Evolutionary conservation across 352 stramenopile species (phyloP), one percentile per base, ranked within the genome.

Genomic region (Phytopythium vexans): DNA sequence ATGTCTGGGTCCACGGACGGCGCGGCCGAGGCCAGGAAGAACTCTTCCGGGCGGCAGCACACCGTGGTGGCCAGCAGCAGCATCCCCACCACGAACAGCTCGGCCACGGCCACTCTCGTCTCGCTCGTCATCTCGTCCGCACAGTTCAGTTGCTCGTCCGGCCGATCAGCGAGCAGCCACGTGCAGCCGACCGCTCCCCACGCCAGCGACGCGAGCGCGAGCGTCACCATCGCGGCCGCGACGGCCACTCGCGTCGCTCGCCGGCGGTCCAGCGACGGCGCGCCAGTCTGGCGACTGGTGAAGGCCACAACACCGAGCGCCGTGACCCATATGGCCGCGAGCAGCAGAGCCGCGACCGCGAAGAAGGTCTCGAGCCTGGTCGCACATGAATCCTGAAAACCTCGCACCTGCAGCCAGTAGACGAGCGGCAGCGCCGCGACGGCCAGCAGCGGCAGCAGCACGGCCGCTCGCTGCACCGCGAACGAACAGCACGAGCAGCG

Each of bases 21-120:
- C 4, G 54, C 49, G n/a, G 57, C 56, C 5, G 60, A 56, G 1
- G 60, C 54, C 14, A 86, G 47, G 39, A 88, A 64, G 14, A 86
- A 74, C 50, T 72, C 63, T 49, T 88, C 77, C 12, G 83, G 49
- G 8, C 77, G 74, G 47, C 77, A 88, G 58, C 77, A 88, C 32
- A 70, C 58, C 31, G 74, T 86, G 8, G 67, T 64, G 2, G 66
- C 54, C 6, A 88, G 41, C 8, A 88, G 40, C 33, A 70, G 41
- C 33, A 47, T 53, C 36, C 70, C 72, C 12, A 76, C 46, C 4
- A 63, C 51, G 33, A 82, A 54, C 35, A 86, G 50, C 49, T 74
- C 51, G 1, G 39, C 62, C 7, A 72, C 62, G 27, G 60, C 72
- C 49, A 65, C 57, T 8, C 55, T 36, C 0, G 57, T 54, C 1